Conservation (phyloP, 2,329 filamentous ascomycete genomes). For the Aureobasidium leucospermi region DNA sequence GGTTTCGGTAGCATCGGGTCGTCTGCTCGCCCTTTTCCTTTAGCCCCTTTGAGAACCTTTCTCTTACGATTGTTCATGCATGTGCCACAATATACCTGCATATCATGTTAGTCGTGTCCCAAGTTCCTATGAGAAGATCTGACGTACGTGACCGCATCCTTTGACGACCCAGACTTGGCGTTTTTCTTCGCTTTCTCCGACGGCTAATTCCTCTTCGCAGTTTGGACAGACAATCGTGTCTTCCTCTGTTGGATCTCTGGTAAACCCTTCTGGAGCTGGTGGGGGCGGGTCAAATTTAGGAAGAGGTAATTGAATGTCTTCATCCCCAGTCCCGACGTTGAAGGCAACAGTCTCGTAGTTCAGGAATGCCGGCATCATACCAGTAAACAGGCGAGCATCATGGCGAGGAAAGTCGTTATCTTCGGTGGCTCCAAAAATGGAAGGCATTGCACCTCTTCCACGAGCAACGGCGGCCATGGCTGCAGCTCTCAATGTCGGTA, state of each 20-base stretch:
- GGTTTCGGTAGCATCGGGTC: constrained; percentile 25
- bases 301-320: constrained; percentile 23
- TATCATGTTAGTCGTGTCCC: constrained; percentile 10
- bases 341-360: constrained; percentile 39
- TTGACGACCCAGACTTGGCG: constrained; percentile 90
- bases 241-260: constrained; percentile 64
- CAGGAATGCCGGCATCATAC: constrained; percentile 19
- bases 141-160: constrained; percentile 79
- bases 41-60: constrained; percentile 20
- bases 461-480: too few relatives aligned
- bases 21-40: constrained; percentile 33
- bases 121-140: not conserved
- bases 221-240: constrained; percentile 75
- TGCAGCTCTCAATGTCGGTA: not conserved
- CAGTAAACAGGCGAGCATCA: not conserved
- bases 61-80: constrained; percentile 37
- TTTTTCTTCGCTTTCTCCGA: constrained; percentile 60
- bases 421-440: not conserved
- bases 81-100: constrained; percentile 47
- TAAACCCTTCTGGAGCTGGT: constrained; percentile 69
- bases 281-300: constrained; percentile 55
- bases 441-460: not conserved
- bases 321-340: constrained; percentile 30
- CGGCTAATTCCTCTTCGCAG: constrained; percentile 76
- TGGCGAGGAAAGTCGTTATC: not conserved